Conservation (phyloP, 1,284 basidiomycete genomes). For the Coniophora puteana region DNA sequence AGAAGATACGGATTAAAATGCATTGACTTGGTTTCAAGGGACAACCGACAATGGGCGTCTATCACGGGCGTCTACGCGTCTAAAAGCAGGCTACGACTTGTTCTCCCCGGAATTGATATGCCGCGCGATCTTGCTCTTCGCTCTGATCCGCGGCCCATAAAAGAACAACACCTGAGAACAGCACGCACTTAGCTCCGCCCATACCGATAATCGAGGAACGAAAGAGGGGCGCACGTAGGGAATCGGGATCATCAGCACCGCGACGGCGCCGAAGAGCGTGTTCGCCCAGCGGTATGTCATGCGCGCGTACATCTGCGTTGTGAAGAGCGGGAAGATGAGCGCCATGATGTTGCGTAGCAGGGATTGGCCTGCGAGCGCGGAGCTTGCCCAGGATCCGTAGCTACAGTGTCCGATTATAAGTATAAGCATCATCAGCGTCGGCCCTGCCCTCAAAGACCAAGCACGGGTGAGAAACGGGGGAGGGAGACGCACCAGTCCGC, state of each 20-base stretch:
- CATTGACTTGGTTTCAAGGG: too few relatives aligned
- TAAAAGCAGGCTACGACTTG: too few relatives aligned
- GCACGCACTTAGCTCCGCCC: not conserved
- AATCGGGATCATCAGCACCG: conserved; percentile 55
- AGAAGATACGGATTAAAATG: too few relatives aligned
- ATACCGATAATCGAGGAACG: not conserved
- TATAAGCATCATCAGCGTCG: not conserved
- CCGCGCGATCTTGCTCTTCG: conserved; percentile 52
- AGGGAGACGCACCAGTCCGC: conserved; percentile 53
- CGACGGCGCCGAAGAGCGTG: conserved; percentile 58
- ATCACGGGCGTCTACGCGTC: not conserved
- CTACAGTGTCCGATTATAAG: conserved; percentile 23
- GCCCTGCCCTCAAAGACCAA: not conserved
- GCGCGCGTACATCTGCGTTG: conserved; percentile 50
- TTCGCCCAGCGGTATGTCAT: conserved; percentile 65
- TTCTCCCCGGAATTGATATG: too few relatives aligned
- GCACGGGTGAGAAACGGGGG: not conserved
- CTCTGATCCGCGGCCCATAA: conserved; percentile 56
- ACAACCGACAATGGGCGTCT: too few relatives aligned
- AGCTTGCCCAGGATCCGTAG: conserved; percentile 68
- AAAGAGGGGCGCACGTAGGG: conserved; percentile 45
- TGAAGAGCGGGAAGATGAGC: conserved; percentile 59
- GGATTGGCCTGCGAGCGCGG: conserved; percentile 63
- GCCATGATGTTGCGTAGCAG: conserved; percentile 50
- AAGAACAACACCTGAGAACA: conserved; percentile 46